phyloP scores from a whole-genome alignment of 2,329 filamentous ascomycete genomes.

The Trichoderma harzianum region DNA sequence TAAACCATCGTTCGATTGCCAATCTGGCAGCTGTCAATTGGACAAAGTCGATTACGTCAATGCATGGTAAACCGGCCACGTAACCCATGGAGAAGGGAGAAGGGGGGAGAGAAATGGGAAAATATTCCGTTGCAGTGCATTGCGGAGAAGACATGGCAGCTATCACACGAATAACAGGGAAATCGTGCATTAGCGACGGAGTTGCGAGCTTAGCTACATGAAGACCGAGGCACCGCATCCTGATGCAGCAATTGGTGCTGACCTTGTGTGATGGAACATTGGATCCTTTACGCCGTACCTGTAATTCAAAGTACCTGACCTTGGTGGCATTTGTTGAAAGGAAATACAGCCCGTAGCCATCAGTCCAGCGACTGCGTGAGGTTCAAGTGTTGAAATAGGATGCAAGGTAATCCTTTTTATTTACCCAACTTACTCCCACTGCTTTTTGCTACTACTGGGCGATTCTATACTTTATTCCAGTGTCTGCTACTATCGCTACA shows the following conservation, averaged over 20 bases:
- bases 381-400: not conserved
- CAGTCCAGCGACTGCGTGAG: too few species aligned
- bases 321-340: too few species aligned
- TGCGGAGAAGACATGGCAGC: not conserved
- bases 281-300: not conserved
- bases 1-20: not conserved
- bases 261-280: not conserved
- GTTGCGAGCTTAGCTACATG: not conserved
- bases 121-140: not conserved
- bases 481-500: not conserved
- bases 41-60: constrained; percentile 5
- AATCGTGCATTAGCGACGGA: not conserved
- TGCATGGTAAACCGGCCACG: not conserved
- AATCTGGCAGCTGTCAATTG: not conserved
- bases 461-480: too few species aligned
- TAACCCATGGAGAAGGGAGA: not conserved
- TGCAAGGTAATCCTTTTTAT: not conserved
- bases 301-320: not conserved
- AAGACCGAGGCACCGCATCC: not conserved
- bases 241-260: not conserved
- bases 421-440: too few species aligned
- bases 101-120: not conserved
- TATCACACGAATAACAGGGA: not conserved
- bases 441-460: too few species aligned
- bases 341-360: too few species aligned